Evolutionary conservation across 352 stramenopile genomes (phyloP), one percentile per base, ranked within the genome.

Genomic region (Pythium phragmitis): DNA sequence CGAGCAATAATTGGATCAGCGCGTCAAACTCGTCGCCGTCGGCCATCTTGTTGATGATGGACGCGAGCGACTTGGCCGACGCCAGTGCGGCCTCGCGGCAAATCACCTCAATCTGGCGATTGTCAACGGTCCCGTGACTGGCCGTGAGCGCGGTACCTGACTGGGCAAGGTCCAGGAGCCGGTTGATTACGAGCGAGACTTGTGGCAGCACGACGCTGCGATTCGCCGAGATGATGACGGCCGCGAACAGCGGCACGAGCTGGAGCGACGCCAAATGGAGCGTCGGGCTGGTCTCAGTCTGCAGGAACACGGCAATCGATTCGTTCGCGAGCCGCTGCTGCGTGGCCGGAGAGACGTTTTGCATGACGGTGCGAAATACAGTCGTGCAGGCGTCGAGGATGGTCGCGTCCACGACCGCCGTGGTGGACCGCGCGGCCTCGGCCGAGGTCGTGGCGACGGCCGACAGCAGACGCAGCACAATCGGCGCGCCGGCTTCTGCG

Each of bases 41-140:
- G 33, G 80, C 78, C 79, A 92, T 92, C 54, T 92, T 93, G 79
- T 95, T 95, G 63, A 95, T 77, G 57, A 94, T 91, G 17, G 87
- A 92, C 23, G 83, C 87, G 8, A 95, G 73, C 11, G 87, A 86
- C 57, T 92, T 91, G 43, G 85, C 76, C 0, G 84, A 72, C 8
- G 80, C 89, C 1, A 91, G 65, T 41, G 84, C 79, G 30, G 80
- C 78, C 43, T 90, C 78, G 0, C 65, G 49, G 55, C 74, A 76
- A 23, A 92, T 76, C 49, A 57, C 51, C 13, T 83, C 71, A 11
- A 91, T 65, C 39, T 55, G 63, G 21, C 55, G 60, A 26, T 55
- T 28, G 13, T 69, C 63, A 19, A 69, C 55, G 1, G 43, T 37
- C 0, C 30, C 26, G 14, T 23, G 42, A 30, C 63, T 63, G 0